Evolutionary conservation across 164 flowering plant genomes (phyloP), one percentile per base, ranked within the genome.

Genomic region (Chimonanthus salicifolius): DNA sequence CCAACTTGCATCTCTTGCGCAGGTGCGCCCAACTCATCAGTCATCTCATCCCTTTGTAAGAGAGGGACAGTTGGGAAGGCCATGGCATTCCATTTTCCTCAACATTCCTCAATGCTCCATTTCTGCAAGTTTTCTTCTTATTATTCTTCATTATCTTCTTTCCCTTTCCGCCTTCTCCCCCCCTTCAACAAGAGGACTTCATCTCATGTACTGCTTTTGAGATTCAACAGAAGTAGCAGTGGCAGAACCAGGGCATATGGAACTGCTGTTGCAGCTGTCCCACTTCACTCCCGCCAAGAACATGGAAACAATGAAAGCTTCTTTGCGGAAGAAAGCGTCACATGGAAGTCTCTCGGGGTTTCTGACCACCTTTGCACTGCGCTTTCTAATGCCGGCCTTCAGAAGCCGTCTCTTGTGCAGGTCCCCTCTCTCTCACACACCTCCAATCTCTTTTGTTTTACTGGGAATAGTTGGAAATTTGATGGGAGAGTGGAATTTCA

Each of bases 291-390:
- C n/a, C n/a, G 65, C 33, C 44, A 46, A 45, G 68, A 66, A 13
- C 9, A 18, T 9, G 66, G 43, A 63, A 21, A 33, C 21, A 62
- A 18, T 15, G 74, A 72, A 18, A 75, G 71, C 3, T 92, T 92
- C 74, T 87, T 82, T 44, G 92, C 93, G 0, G 91, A 86, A 2
- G 91, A 89, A 66, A 69, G 73, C 74, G 89, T 90, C 64, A 82
- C 94, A 1, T 94, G 98, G 98, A 72, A 74, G 45, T 87, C 96
- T 47, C 85, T 92, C 11, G 97, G 97, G 1, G 76, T 94, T 9
- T 89, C 97, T 2, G 88, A 87, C 16, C 78, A 64, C 49, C 80
- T 92, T 15, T 84, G 88, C 66, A 83, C 68, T 4, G 83, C 98
- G 64, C 89, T 94, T n/a, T 75, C 75, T 33, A 75, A 69, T 44